Evolutionary conservation across 169 alveolate genomes (phyloP).

Genomic region (Pseudocohnilembus persalinus): DNA sequence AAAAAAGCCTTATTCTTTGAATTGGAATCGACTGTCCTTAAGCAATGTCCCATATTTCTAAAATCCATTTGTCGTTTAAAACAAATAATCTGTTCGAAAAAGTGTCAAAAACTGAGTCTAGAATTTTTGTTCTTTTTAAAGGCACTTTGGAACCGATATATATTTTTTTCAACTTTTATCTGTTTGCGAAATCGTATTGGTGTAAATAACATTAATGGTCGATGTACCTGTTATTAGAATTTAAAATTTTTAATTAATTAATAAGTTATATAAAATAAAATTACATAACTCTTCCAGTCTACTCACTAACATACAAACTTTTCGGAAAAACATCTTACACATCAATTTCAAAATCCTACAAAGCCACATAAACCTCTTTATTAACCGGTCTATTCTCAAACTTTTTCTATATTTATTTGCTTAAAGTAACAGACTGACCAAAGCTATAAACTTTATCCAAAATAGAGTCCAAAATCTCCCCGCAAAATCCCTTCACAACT

Average conservation of each 20-base stretch:
- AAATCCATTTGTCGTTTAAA: conserved; percentile 26
- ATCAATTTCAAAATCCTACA: conserved; percentile 49
- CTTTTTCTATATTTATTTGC: conserved; percentile 49
- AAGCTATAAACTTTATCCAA: conserved; percentile 34
- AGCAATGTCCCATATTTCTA: conserved; percentile 19
- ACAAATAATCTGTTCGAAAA: neutral
- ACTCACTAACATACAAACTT: conserved; percentile 31
- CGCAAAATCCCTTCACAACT: conserved; percentile 3
- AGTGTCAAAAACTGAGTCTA: neutral
- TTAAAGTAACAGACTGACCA: conserved; percentile 44
- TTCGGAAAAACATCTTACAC: conserved; percentile 50
- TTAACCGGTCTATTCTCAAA: conserved; percentile 53
- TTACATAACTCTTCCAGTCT: conserved; percentile 43
- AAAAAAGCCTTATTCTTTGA: conserved; percentile 1
- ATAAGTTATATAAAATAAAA: conserved; percentile 34
- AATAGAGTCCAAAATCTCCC: conserved; percentile 17
- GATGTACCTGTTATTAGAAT: too few relatives aligned
- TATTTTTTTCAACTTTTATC: neutral
- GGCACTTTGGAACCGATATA: neutral
- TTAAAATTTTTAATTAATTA: too few relatives aligned
- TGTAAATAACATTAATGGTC: neutral
- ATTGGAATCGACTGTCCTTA: conserved; percentile 15
- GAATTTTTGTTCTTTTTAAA: neutral
- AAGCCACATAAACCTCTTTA: conserved; percentile 40
- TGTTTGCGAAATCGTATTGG: neutral